Evolutionary conservation across 306 rosid genomes (phyloP), one percentile per base, ranked within the genome.

Genomic region (Lagenaria siceraria): DNA sequence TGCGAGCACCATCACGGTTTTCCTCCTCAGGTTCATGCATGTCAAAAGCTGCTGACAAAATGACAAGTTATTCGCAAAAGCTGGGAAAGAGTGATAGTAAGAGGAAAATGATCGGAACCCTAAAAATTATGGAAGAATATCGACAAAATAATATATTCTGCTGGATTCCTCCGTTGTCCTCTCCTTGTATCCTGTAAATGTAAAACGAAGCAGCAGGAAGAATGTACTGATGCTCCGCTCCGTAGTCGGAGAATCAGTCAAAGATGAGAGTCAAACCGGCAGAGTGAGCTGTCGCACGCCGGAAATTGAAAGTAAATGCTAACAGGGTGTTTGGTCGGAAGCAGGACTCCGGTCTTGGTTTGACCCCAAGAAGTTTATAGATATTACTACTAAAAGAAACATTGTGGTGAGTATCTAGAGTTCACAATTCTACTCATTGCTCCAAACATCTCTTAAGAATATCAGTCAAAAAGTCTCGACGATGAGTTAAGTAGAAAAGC

Each of bases 11-110:
- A 54, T 62, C 58, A 17, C 73, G n/a, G 24, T 62, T 63, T 40
- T 27, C 66, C 52, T 35, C 63, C 35, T 62, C 62, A 19, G 80
- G 66, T 4, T 66, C 80, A 48, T 74, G 79, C 89, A 84, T 84
- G 79, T n/a, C 69, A 60, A 68, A 40, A 84, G 12, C 13, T 21
- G 48, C 43, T 38, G 52, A 24, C 10, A 21, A 66, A 38, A 22
- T 53, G 12, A 12, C 35, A 13, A 5, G 24, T 38, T 42, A 42
- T 68, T 40, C 12, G 35, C 48, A 42, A 38, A n/a, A 8, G 53
- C 27, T 42, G 35, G 33, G 48, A 5, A 55, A 31, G 35, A 27
- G 6, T 35, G 38, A 58, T 2, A 22, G 53, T 36, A 21, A 56
- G n/a, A 17, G 36, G 43, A 27, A 31, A 58, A 14, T 42, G 35